Percentiles rank a stretch among this genome's conserved stretches.
phyloP scores from a whole-genome alignment of 805 yeast genomes.

The Saturnispora diversa region DNA sequence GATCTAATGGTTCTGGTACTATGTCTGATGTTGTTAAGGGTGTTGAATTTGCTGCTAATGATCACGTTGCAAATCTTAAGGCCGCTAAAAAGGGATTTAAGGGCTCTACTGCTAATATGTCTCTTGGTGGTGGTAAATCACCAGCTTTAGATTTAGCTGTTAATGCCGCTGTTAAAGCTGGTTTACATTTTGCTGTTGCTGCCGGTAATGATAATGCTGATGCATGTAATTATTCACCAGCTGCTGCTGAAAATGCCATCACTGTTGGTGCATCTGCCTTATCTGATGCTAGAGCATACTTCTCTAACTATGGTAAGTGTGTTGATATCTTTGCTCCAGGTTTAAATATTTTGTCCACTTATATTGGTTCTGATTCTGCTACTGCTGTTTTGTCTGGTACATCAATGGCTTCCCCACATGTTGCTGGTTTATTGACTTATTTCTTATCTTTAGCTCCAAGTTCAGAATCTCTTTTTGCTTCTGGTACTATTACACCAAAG shows the following conservation, averaged over 20 bases:
- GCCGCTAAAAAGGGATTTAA: constrained; percentile 57
- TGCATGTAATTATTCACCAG: constrained; percentile 90
- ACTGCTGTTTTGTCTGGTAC: constrained; percentile 89
- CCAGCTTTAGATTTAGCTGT: constrained; percentile 82
- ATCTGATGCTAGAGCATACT: constrained; percentile 84
- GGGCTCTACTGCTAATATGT: constrained; percentile 88
- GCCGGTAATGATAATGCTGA: constrained; percentile 93
- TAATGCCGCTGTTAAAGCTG: constrained; percentile 81
- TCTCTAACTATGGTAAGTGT: constrained; percentile 92
- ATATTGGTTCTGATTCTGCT: constrained; percentile 66
- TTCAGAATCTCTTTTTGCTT: constrained; percentile 53
- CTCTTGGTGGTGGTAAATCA: constrained; percentile 89
- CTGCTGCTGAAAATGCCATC: constrained; percentile 73
- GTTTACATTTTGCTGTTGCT: constrained; percentile 89
- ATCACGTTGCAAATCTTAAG: constrained; percentile 47
- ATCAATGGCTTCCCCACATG: constrained; percentile 97
- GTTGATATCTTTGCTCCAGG: constrained; percentile 98
- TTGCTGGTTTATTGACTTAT: constrained; percentile 85
- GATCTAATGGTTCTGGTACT: constrained; percentile 75
- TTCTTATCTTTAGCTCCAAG: constrained; percentile 81
- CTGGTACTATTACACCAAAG: constrained; percentile 54
- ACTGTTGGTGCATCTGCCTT: constrained; percentile 94
- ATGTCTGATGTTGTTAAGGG: constrained; percentile 82
- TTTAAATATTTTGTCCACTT: constrained; percentile 75
- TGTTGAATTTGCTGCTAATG: constrained; percentile 73